Base-by-base conservation (phyloP, 2,329 filamentous ascomycete genomes). In the Colletotrichum australisinense region DNA sequence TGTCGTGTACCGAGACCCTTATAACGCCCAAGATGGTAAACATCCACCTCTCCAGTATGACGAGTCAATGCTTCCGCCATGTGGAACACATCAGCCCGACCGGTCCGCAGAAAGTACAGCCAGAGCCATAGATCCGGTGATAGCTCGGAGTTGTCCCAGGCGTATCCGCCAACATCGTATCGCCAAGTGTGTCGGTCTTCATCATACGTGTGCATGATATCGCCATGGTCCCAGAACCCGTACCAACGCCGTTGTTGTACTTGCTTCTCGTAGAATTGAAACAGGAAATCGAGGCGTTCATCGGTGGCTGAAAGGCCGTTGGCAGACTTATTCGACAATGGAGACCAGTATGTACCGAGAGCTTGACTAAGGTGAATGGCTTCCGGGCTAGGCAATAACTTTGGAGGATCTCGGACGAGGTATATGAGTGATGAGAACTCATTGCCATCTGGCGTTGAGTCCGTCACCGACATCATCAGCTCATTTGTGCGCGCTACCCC, bases 91-190 rank as follows among this genome's bases (percentile, higher is more conserved):
- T 90, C 89, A 3, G 86, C 84, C 2, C 87, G 83, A 0, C 89
- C 89, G 0, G 89, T 92, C 11, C 88, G 87, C 2, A 92, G 83
- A 80, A 92, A 92, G 70, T 90, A 88, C 4, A 86, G 86, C 90
- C 90, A 92, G 76, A 92, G 87, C 81, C 88, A 92, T 2, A 92
- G 79, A 75, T 92, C 90, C 0, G 90, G 88, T 0, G 90, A 92
- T 0, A 92, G 83, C 77, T 92, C 90, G 0, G 88, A 90, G 77
- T 92, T 92, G 62, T 92, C 90, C 90, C 90, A 92, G 0, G 89
- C 90, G 71, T 89, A 92, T 0, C 90, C 90, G 4, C 90, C 90
- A 22, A 92, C 79, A 58, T 92, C 90, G 69, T 92, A 92, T 1
- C 89, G 85, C 90, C 90, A 92, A 1, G 83, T 84, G 74, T 92